These are phyloP conservation scores for Sugiyamaella sp. DNA, from an alignment of 1,139 yeast species.

Conservation along the genomic window DNA sequence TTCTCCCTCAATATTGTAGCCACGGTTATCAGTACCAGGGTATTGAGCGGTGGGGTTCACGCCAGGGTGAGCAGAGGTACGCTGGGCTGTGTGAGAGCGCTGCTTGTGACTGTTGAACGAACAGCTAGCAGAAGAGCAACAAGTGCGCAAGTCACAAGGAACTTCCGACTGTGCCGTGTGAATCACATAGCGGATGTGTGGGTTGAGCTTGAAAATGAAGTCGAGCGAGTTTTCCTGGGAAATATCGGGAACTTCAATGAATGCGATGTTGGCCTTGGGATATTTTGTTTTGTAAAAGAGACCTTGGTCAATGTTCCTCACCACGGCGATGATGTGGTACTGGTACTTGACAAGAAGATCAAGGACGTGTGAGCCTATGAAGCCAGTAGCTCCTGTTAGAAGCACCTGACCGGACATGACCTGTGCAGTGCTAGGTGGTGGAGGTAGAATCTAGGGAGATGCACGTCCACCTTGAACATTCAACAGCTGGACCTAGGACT, in stretches of 20 bases:
- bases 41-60: too few relatives aligned
- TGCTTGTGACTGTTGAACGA: too few relatives aligned
- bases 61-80: too few relatives aligned
- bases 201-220: constrained; percentile 50
- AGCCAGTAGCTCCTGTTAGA: constrained; percentile 64
- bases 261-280: constrained; percentile 46
- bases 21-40: neutral
- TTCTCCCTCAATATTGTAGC: too few relatives aligned
- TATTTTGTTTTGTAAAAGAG: constrained; percentile 44
- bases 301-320: constrained; percentile 51
- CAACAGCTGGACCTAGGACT: too few relatives aligned
- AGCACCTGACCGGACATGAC: constrained; percentile 38
- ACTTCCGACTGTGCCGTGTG: constrained; percentile 64
- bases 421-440: too few relatives aligned
- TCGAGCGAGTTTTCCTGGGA: constrained; percentile 54
- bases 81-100: too few relatives aligned
- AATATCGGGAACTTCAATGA: constrained; percentile 56
- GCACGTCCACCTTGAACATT: too few relatives aligned
- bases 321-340: constrained; percentile 61
- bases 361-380: constrained; percentile 57
- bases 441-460: too few relatives aligned
- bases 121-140: constrained; percentile 34
- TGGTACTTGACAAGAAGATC: constrained; percentile 42
- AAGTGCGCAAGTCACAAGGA: constrained; percentile 34
- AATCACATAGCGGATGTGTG: constrained; percentile 53